phyloP scores from a whole-genome alignment of 768 basidiomycete species.

The Hypholoma sublateritium region DNA sequence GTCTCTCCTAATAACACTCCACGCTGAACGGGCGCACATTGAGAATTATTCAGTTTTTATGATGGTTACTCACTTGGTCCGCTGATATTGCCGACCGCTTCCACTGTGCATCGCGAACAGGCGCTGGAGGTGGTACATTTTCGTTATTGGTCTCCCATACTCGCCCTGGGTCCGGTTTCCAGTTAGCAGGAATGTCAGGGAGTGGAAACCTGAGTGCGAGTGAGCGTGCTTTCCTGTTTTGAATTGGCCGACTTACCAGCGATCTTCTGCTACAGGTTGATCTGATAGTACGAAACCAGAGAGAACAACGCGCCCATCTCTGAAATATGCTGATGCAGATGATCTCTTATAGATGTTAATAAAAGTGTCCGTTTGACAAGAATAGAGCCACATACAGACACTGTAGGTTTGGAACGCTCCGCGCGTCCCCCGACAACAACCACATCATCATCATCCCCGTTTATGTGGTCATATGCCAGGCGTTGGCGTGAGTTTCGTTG shows the following conservation, averaged over 20 bases:
- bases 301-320: slow-evolving; percentile 73
- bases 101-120: slow-evolving; percentile 46
- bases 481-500: slow-evolving; percentile 38
- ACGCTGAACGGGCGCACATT: slow-evolving; percentile 48
- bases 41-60: not conserved
- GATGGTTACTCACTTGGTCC: slow-evolving; percentile 58
- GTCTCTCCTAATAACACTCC: slow-evolving; percentile 84
- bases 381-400: slow-evolving; percentile 26
- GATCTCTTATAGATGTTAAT: slow-evolving; percentile 30
- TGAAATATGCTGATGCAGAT: slow-evolving; percentile 45
- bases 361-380: not conserved
- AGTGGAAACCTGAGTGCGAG: slow-evolving; percentile 67
- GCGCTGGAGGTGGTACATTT: slow-evolving; percentile 30
- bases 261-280: slow-evolving; percentile 66
- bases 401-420: slow-evolving; percentile 17
- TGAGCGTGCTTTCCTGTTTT: not conserved
- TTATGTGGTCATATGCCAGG: slow-evolving; percentile 65
- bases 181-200: slow-evolving; percentile 79
- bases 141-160: slow-evolving; percentile 65
- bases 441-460: slow-evolving; percentile 64
- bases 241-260: slow-evolving; percentile 48
- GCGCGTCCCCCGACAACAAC: slow-evolving; percentile 39
- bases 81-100: slow-evolving; percentile 55
- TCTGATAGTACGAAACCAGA: slow-evolving; percentile 74
- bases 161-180: slow-evolving; percentile 82